Evolutionary conservation across 2,329 filamentous ascomycete genomes (phyloP), one percentile per base, ranked within the genome.

Genomic region (Colletotrichum acutatum): DNA sequence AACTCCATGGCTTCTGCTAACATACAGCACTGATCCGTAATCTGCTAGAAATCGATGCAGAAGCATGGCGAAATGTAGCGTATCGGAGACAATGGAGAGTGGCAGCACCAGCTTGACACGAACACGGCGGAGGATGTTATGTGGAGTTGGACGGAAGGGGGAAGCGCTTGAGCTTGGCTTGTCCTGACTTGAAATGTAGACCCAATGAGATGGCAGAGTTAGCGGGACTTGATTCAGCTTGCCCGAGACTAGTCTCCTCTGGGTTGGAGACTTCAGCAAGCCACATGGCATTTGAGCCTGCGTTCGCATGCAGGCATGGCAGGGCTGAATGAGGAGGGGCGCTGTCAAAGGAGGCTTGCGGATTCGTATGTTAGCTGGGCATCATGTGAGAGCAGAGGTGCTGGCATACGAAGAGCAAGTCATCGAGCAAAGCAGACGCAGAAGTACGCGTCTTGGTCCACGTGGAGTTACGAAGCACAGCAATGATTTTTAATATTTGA

Each of bases 281-380:
- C 71, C 71, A 66, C 66, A 70, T 57, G 61, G 66, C 32, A 42
- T 52, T 28, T 53, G 34, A 24, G 19, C 26, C 56, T 63, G 71
- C 66, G 42, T 73, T 32, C 71, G 56, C 56, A 12, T 30, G 9
- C 14, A 19, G 59, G 54, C 49, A 28, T 57, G 60, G 11, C 60
- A 69, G 66, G 61, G 66, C 67, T 71, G 67, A 61, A 32, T 28
- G 22, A 28, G 37, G 42, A 49, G 22, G 19, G 65, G 3, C 37
- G 24, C 8, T 30, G 19, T 54, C 24, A 19, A 57, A 52, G 56
- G 37, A 24, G 22, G 34, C 11, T 4, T 5, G 19, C 22, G 24
- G 16, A 61, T 49, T 52, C 14, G 46, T n/a, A 24, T 19, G 24
- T 28, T 6, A 22, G 24, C 19, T 22, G 12, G 32, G 32, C 32